Percentiles rank a stretch among this genome's conserved stretches.
These are phyloP conservation scores for Penicillium steckii DNA, from an alignment of 495 filamentous ascomycete species.

Conservation along the genomic window DNA sequence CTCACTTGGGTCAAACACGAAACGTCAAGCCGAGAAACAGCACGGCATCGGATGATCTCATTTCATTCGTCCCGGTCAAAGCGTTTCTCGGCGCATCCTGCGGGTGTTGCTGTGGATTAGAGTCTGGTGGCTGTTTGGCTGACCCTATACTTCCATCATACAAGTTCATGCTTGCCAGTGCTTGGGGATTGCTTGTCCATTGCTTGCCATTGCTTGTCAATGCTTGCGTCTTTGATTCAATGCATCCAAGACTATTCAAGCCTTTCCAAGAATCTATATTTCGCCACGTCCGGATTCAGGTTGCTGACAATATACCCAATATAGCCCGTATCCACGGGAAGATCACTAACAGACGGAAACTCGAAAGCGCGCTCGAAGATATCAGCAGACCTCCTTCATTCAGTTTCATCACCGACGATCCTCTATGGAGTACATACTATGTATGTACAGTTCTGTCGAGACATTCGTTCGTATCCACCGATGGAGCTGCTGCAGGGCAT, in stretches of 20 bases:
- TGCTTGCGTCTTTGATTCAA: neutral
- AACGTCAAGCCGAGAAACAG: neutral
- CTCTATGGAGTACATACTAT: too few relatives aligned
- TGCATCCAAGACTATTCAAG: neutral
- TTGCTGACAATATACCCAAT: neutral
- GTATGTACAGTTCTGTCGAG: too few relatives aligned
- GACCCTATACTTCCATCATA: neutral
- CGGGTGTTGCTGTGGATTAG: neutral
- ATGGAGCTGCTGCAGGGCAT: constrained; percentile 3
- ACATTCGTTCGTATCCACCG: neutral
- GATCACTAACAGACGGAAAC: neutral
- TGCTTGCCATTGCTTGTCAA: neutral
- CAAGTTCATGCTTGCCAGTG: neutral
- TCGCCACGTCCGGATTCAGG: neutral
- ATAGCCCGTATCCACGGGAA: neutral
- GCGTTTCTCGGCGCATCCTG: neutral
- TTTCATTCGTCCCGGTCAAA: neutral
- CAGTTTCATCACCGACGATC: neutral
- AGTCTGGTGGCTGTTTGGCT: neutral
- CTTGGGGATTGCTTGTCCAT: neutral
- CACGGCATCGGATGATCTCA: neutral
- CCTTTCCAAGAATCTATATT: neutral
- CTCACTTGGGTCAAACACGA: neutral
- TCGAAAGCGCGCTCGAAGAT: neutral
- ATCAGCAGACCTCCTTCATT: neutral